A percentile compares a stretch with the other conserved stretches of the same genome.
These are phyloP conservation scores for Saturnispora diversa DNA, from an alignment of 805 yeast genomes.

Conservation along the genomic window DNA sequence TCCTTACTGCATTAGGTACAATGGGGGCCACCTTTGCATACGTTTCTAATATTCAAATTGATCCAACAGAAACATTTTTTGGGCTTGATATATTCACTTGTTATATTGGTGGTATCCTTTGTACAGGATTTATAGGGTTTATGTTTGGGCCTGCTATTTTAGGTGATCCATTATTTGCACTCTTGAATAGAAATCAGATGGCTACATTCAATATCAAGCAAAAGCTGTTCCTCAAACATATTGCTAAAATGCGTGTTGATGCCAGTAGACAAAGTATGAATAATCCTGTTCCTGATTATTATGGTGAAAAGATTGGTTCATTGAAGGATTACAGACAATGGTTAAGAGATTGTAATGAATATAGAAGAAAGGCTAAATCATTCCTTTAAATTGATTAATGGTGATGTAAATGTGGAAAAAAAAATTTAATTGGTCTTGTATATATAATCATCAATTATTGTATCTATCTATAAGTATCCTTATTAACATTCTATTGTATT, in stretches of 20 bases:
- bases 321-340: constrained; percentile 84
- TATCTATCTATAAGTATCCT: too few species aligned
- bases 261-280: constrained; percentile 83
- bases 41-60: constrained; percentile 75
- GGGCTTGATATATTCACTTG: constrained; percentile 89
- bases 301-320: constrained; percentile 91
- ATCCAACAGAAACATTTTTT: constrained; percentile 78
- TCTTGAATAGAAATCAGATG: constrained; percentile 41
- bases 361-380: constrained; percentile 71
- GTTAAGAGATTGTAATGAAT: constrained; percentile 92
- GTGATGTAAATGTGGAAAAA: too few species aligned
- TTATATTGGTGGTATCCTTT: constrained; percentile 61
- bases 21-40: constrained; percentile 64
- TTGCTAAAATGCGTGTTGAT: constrained; percentile 77
- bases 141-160: constrained; percentile 68
- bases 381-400: constrained; percentile 49
- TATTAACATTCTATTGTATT: too few species aligned
- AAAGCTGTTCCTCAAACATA: constrained; percentile 62
- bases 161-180: constrained; percentile 63
- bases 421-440: too few species aligned
- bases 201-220: constrained; percentile 52
- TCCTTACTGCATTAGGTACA: constrained; percentile 58
- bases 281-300: constrained; percentile 97
- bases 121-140: constrained; percentile 71
- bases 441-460: not conserved